Evolutionary conservation across 73 alveolate genomes (phyloP).

Genomic region (Symbiodinium pilosum): DNA sequence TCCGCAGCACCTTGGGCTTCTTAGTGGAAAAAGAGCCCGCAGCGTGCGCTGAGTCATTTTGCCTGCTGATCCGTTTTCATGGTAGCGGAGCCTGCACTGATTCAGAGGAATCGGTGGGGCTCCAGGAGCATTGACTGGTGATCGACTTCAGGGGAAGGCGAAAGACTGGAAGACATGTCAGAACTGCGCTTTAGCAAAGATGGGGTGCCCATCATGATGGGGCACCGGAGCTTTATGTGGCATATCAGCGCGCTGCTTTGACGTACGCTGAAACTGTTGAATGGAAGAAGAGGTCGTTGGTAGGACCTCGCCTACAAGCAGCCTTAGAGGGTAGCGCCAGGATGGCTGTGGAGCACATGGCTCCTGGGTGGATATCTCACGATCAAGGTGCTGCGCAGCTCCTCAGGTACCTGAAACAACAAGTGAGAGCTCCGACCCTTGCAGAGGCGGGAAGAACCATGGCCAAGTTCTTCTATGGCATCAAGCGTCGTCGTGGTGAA

Average conservation of each 20-base stretch:
- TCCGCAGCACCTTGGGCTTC: too few species aligned
- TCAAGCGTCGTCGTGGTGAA: background rate
- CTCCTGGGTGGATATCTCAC: conserved; percentile 30
- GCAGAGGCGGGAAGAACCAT: conserved; percentile 2
- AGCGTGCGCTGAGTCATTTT: too few species aligned
- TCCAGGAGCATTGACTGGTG: too few species aligned
- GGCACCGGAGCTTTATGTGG: background rate
- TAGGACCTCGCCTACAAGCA: background rate
- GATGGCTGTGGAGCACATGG: too few species aligned
- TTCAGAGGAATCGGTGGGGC: background rate
- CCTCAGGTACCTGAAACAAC: background rate
- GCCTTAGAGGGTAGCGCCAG: too few species aligned
- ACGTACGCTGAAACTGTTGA: background rate
- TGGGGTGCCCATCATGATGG: conserved; percentile 50
- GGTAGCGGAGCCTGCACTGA: background rate
- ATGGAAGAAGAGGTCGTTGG: background rate
- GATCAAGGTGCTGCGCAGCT: conserved; percentile 11
- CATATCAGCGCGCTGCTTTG: background rate
- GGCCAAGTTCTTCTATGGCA: background rate
- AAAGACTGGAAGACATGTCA: background rate
- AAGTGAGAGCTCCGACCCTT: background rate
- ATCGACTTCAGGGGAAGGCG: background rate
- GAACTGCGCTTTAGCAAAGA: background rate
- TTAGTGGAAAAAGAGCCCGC: too few species aligned
- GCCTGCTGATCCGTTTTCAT: background rate